Evolutionary conservation across 169 alveolate genomes (phyloP).

Genomic region (Pseudocohnilembus persalinus): DNA sequence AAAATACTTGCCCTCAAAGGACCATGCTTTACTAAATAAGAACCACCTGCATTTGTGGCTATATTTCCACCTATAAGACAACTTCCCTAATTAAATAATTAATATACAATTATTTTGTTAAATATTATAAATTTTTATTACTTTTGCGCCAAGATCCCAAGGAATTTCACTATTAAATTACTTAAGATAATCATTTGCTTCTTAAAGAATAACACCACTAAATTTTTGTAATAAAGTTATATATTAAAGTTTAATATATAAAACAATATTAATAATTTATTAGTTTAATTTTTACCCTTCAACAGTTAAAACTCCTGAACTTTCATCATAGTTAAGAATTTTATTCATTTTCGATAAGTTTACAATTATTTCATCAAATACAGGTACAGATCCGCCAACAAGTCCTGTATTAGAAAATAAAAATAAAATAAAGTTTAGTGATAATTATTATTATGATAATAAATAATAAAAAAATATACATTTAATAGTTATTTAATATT

Average conservation of each 20-base stretch:
- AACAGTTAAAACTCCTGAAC: slow-evolving; percentile 47
- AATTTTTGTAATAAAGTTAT: no score
- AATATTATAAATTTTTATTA: no score
- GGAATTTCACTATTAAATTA: slow-evolving; percentile 64
- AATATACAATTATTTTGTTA: no score
- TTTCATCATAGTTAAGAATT: slow-evolving; percentile 57
- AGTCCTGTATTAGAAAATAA: no score
- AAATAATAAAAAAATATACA: no score
- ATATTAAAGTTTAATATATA: no score
- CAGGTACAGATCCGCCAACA: slow-evolving; percentile 83
- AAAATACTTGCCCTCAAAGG: slow-evolving; percentile 69
- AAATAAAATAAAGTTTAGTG: no score
- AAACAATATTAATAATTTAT: no score
- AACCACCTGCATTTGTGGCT: slow-evolving; percentile 89
- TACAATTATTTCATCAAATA: slow-evolving; percentile 78
- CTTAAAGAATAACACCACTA: slow-evolving; percentile 68
- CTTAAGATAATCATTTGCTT: slow-evolving; percentile 43
- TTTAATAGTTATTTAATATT: no score
- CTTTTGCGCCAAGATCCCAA: slow-evolving; percentile 84
- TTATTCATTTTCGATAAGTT: slow-evolving; percentile 58
- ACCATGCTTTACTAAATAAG: slow-evolving; percentile 77
- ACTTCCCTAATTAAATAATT: slow-evolving; percentile 45
- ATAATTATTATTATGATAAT: no score
- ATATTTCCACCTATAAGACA: slow-evolving; percentile 88
- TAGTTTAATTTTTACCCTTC: slow-evolving; percentile 21